A percentile compares a stretch with the other conserved stretches of the same genome.
Evolutionary conservation across 2,329 filamentous ascomycete species (phyloP).

Genomic region (Hortaea sp.): DNA sequence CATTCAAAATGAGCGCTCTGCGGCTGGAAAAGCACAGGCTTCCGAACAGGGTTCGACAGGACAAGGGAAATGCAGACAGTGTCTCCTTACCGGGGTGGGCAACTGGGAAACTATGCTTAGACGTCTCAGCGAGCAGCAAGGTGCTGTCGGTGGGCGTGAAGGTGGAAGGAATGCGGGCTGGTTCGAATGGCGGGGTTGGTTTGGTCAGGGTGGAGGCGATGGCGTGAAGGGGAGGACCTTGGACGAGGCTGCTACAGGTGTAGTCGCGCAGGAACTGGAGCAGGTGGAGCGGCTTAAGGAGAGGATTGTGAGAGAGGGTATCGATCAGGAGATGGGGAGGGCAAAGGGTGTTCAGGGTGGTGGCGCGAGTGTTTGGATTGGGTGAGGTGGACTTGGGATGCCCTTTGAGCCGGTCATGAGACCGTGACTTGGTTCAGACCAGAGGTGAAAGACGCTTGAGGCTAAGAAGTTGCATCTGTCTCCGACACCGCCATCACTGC

Average conservation of each 20-base stretch:
- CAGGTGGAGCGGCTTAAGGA: constrained; percentile 14
- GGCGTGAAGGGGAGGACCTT: constrained; percentile 10
- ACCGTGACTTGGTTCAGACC: no score
- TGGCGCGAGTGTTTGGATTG: constrained; percentile 9
- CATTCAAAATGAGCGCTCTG: constrained; percentile 12
- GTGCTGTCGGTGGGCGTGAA: constrained; percentile 1
- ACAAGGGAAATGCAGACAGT: constrained; percentile 59
- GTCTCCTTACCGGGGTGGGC: constrained; percentile 61
- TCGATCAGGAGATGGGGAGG: constrained; percentile 10
- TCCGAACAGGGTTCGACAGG: constrained; percentile 7
- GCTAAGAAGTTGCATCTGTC: no score
- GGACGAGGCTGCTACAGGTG: constrained; percentile 9
- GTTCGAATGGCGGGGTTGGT: constrained; percentile 19
- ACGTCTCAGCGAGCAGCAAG: constrained; percentile 38
- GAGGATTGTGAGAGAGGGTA: constrained; percentile 13
- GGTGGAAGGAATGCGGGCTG: constrained; percentile 8
- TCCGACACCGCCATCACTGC: no score
- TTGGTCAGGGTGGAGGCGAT: constrained; percentile 9
- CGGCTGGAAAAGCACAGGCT: neutral
- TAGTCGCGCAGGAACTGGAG: constrained; percentile 10
- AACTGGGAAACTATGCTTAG: constrained; percentile 80
- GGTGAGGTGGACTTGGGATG: constrained; percentile 4
- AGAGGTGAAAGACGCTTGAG: no score
- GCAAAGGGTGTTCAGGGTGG: constrained; percentile 15
- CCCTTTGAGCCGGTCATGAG: no score